Percentiles rank a stretch among this genome's conserved stretches.
Conservation (phyloP, 345 rosid species). For the Sisymbrium altissimum region DNA sequence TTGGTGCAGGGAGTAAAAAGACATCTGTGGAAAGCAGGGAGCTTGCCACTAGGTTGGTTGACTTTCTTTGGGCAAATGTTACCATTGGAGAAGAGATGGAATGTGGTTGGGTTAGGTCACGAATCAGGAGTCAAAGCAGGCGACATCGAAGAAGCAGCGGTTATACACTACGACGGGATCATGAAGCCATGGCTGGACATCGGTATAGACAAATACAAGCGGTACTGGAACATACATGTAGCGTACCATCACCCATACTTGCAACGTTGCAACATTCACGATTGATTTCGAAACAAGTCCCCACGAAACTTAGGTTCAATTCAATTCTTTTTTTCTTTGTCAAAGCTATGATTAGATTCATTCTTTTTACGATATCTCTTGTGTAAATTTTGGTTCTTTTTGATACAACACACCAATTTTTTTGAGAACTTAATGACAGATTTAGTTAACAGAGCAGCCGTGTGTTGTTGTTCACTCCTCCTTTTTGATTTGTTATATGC, state of each 20-base stretch:
- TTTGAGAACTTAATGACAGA: neutral
- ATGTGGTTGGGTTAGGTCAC: slow-evolving; percentile 75
- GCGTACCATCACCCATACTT: slow-evolving; percentile 47
- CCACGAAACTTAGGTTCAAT: slow-evolving; percentile 22
- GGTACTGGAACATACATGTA: slow-evolving; percentile 71
- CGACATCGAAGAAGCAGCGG: slow-evolving; percentile 67
- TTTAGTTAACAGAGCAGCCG: neutral
- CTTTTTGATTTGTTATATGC: neutral
- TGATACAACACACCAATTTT: slow-evolving; percentile 10
- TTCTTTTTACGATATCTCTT: slow-evolving; percentile 23
- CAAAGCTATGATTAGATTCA: slow-evolving; percentile 21
- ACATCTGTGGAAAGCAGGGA: slow-evolving; percentile 62
- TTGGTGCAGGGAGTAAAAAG: slow-evolving; percentile 49
- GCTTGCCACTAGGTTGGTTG: slow-evolving; percentile 79
- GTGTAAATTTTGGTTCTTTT: slow-evolving; percentile 18
- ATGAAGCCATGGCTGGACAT: slow-evolving; percentile 96
- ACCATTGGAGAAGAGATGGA: slow-evolving; percentile 80
- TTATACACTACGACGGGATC: slow-evolving; percentile 80
- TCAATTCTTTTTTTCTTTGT: slow-evolving; percentile 32
- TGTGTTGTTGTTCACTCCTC: neutral
- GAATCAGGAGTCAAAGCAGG: slow-evolving; percentile 45
- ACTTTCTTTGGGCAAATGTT: slow-evolving; percentile 60
- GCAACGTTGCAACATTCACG: slow-evolving; percentile 69
- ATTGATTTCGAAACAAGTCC: slow-evolving; percentile 24
- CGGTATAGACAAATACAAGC: slow-evolving; percentile 62